phyloP scores from a whole-genome alignment of 176 grass and related monocot species.

The Oryza rufipogon region DNA sequence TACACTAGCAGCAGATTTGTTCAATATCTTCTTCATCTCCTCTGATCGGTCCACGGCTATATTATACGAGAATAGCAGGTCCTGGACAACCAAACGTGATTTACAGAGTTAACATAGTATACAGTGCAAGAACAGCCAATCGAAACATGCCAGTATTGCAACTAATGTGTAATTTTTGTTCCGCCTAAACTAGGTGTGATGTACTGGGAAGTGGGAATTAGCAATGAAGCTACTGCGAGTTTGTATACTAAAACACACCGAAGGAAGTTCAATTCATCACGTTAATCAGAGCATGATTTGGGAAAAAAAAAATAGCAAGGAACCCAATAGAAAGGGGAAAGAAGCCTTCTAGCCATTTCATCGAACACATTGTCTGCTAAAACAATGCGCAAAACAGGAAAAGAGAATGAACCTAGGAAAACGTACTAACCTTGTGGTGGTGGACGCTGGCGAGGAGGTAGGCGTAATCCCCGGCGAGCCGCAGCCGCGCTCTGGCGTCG shows the following conservation, averaged over 20 bases:
- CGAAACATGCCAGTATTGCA: not conserved
- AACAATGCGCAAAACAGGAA: not conserved
- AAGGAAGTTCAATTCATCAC: too few relatives aligned
- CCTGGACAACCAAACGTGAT: slow-evolving; percentile 48
- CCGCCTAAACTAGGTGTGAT: not conserved
- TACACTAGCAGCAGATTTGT: slow-evolving; percentile 97
- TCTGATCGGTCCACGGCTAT: slow-evolving; percentile 90
- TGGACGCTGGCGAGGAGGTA: slow-evolving; percentile 68
- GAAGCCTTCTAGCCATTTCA: not conserved
- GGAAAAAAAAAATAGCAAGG: too few relatives aligned
- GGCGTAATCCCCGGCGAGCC: slow-evolving; percentile 57
- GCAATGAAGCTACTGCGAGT: too few relatives aligned
- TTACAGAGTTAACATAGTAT: slow-evolving; percentile 12
- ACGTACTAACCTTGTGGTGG: slow-evolving; percentile 59
- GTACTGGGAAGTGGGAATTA: too few relatives aligned
- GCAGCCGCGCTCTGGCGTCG: slow-evolving; percentile 47
- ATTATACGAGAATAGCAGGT: slow-evolving; percentile 87
- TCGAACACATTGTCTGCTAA: not conserved
- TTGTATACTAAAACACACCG: too few relatives aligned
- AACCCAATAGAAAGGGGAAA: not conserved
- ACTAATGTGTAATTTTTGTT: not conserved
- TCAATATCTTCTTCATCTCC: slow-evolving; percentile 87
- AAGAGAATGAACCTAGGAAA: not conserved
- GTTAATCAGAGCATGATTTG: not conserved
- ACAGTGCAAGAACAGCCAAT: not conserved